Conservation (phyloP, 2,329 filamentous ascomycete species). For the Phaeosphaeriaceae sp. region DNA sequence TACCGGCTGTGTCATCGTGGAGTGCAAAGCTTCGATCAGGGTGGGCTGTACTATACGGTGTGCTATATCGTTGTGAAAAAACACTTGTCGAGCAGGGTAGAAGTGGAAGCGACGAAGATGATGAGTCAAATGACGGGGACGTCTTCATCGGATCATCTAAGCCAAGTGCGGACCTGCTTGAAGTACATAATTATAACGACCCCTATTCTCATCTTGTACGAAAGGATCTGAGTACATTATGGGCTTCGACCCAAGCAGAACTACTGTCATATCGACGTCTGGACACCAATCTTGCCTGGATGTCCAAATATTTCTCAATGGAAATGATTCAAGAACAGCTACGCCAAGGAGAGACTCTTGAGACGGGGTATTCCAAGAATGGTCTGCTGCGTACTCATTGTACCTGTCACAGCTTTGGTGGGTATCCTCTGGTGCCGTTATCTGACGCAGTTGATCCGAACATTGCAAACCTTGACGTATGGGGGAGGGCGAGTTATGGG, state of each 20-base stretch:
- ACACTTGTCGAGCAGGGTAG: background rate
- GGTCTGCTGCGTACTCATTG: conserved; percentile 13
- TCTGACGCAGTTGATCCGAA: conserved; percentile 7
- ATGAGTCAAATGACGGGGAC: background rate
- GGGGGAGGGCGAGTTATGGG: conserved; percentile 18
- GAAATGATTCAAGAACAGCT: conserved; percentile 10
- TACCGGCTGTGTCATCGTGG: background rate
- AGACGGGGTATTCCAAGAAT: conserved; percentile 2
- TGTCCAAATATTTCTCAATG: conserved; percentile 20
- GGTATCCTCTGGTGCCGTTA: background rate
- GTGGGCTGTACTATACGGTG: conserved; percentile 28
- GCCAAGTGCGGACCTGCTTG: background rate
- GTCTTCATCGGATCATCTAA: background rate
- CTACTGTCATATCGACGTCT: conserved; percentile 47
- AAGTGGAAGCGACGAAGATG: background rate
- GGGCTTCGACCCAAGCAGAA: conserved; percentile 49
- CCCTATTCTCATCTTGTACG: background rate
- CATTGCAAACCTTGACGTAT: conserved; percentile 21
- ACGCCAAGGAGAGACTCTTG: background rate
- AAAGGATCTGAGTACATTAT: conserved; percentile 26
- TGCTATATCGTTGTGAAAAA: conserved; percentile 21
- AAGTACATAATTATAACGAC: background rate
- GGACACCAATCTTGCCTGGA: conserved; percentile 27
- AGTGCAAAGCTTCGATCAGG: conserved; percentile 11
- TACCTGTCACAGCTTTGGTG: conserved; percentile 9